Base-by-base conservation (phyloP, 2,329 filamentous ascomycete species). In the Meredithiella fracta region DNA sequence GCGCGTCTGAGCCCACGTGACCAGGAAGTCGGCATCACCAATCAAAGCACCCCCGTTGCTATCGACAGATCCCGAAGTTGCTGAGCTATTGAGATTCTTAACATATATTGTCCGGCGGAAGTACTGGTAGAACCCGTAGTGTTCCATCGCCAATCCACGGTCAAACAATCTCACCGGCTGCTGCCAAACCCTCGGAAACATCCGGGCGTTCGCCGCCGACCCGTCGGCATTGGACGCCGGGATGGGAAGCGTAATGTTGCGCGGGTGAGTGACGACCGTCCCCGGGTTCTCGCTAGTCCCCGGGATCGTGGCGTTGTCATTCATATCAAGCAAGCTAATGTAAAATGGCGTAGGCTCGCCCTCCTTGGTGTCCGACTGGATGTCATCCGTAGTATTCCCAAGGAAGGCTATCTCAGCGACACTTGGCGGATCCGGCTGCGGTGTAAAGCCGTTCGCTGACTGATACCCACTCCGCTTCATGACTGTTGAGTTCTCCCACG, bases 81-180 rank as follows among this genome's bases (percentile, higher is more conserved):
- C 72, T n/a, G 64, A 64, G 60, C 76, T 74, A 0, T 68, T 68
- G 9, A 74, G 69, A 15, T 79, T 81, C 62, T 82, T 80, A 60
- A 94, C 73, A 71, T 91, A 94, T 60, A 94, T 86, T 7, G 83
- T 85, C 61, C 89, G 86, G 68, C 89, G 82, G 67, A 86, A 97
- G 72, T 95, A 94, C 0, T 79, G 86, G 70, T 95, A 96, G 70
- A 96, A 96, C 1, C 87, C 88, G 67, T 94, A 96, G 68, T 95
- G 88, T 67, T 97, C 91, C 0, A 83, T 83, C 1, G 77, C 71
- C 26, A 85, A 73, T 17, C 85, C 89, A 20, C 89, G 85, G 66
- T 97, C 87, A 67, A 83, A 97, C 1, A 97, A 77, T 1, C 86
- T 80, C 11, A 97, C 73, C 0, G 88, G 91, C 64, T 97, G 92